phyloP scores from a whole-genome alignment of 805 yeast species.

The Starmera pachycereana region DNA sequence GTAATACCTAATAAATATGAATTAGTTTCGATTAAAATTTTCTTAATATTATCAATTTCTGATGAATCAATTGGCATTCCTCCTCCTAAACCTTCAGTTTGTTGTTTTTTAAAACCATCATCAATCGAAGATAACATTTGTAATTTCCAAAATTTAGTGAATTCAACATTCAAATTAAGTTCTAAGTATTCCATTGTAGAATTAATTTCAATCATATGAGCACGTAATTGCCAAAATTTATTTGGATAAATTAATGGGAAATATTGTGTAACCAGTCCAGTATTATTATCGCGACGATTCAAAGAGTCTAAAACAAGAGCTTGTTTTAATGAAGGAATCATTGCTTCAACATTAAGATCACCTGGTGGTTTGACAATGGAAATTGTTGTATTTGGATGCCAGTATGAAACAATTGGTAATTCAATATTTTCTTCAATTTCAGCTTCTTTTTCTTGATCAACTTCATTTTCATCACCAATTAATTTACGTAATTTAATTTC shows the following conservation, averaged over 20 bases:
- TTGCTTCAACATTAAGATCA: slow-evolving; percentile 7
- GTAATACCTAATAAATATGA: slow-evolving; percentile 25
- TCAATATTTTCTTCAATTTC: slow-evolving; percentile 7
- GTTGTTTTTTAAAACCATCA: slow-evolving; percentile 22
- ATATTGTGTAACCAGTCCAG: slow-evolving; percentile 23
- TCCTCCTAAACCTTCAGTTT: slow-evolving; percentile 12
- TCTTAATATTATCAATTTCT: slow-evolving; percentile 27
- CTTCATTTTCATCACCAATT: slow-evolving; percentile 13
- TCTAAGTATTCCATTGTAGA: slow-evolving; percentile 14
- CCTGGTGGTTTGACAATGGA: slow-evolving; percentile 17
- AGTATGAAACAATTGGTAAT: slow-evolving; percentile 18
- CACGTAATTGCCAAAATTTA: slow-evolving; percentile 28
- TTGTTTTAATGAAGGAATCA: slow-evolving; percentile 16
- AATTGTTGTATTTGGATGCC: slow-evolving; percentile 28
- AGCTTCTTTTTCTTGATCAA: slow-evolving; percentile 5
- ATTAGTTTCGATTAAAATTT: slow-evolving; percentile 26
- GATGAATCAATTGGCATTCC: slow-evolving; percentile 17
- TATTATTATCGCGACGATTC: slow-evolving; percentile 19
- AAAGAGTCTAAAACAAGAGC: slow-evolving; percentile 18
- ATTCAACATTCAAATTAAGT: slow-evolving; percentile 20
- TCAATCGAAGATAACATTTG: slow-evolving; percentile 19
- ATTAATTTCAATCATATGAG: slow-evolving; percentile 25
- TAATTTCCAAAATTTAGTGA: slow-evolving; percentile 21
- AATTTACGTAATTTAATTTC: slow-evolving; percentile 21
- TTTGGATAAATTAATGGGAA: slow-evolving; percentile 28